A percentile compares a stretch with the other conserved stretches of the same genome.
These are phyloP conservation scores for Glonium stellatum DNA, from an alignment of 495 filamentous ascomycete genomes.

Conservation along the genomic window DNA sequence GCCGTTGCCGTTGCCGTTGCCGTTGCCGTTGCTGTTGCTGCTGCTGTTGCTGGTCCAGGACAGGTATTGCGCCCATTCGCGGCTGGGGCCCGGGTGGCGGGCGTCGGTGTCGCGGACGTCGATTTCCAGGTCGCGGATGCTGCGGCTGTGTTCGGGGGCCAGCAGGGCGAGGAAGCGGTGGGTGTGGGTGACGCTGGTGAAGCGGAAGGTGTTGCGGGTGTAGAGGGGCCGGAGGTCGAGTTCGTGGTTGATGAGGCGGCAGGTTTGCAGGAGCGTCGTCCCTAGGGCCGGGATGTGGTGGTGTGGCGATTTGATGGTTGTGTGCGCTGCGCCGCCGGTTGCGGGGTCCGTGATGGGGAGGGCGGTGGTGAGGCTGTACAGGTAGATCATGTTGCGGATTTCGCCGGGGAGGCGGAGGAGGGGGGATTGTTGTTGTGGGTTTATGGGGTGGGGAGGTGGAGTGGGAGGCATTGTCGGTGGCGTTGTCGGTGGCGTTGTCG, in stretches of 20 bases:
- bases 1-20: too few species aligned
- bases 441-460: background rate
- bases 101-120: constrained; percentile 15
- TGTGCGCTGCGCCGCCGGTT: background rate
- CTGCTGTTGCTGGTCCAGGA: constrained; percentile 9
- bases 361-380: constrained; percentile 13
- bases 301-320: background rate
- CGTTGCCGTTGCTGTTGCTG: constrained; percentile 8
- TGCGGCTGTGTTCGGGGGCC: background rate
- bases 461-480: too few species aligned
- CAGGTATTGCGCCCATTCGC: constrained; percentile 23
- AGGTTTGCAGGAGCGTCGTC: constrained; percentile 20
- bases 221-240: constrained; percentile 13
- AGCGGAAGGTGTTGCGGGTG: constrained; percentile 23
- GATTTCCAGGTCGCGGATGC: constrained; percentile 18
- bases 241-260: constrained; percentile 21
- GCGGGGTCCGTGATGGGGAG: constrained; percentile 18
- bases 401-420: constrained; percentile 26
- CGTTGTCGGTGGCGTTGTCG: too few species aligned
- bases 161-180: constrained; percentile 15
- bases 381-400: constrained; percentile 23
- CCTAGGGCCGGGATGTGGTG: constrained; percentile 5
- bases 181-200: constrained; percentile 17
- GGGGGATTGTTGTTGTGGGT: constrained; percentile 17
- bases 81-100: constrained; percentile 4